Evolutionary conservation across 1,139 yeast genomes (phyloP).

Genomic region (Kurtzmaniella quercitrusa): DNA sequence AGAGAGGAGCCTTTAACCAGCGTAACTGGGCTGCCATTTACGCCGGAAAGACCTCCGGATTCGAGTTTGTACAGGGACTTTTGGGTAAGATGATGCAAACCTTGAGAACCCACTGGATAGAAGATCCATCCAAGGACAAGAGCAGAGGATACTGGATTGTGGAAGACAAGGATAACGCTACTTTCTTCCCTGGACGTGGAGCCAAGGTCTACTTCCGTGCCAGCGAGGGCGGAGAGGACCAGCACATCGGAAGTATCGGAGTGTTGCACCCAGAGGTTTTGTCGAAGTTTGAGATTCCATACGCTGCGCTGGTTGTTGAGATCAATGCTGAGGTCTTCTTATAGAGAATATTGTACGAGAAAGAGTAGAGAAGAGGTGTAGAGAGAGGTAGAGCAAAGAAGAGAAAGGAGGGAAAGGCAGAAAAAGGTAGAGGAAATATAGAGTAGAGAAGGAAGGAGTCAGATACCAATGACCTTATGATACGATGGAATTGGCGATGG

Average conservation of each 20-base stretch:
- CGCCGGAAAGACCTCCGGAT: conserved; percentile 94
- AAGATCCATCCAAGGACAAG: conserved; percentile 44
- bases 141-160: conserved; percentile 85
- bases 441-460: too few relatives aligned
- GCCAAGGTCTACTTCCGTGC: conserved; percentile 78
- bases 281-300: conserved; percentile 82
- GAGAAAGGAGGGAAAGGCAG: too few relatives aligned
- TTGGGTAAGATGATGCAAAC: conserved; percentile 96
- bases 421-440: too few relatives aligned
- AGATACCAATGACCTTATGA: too few relatives aligned
- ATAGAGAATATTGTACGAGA: conserved; percentile 10
- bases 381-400: neutral
- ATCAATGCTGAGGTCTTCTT: conserved; percentile 79
- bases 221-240: conserved; percentile 50
- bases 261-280: conserved; percentile 95
- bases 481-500: too few relatives aligned
- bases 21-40: conserved; percentile 93
- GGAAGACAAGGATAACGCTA: conserved; percentile 60
- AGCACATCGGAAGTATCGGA: conserved; percentile 80
- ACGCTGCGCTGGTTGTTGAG: conserved; percentile 89
- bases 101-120: conserved; percentile 82
- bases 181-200: conserved; percentile 97
- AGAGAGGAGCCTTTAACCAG: conserved; percentile 88
- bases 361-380: neutral
- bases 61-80: conserved; percentile 91